Percentiles rank a stretch among this genome's conserved stretches.
Evolutionary conservation across 2,329 filamentous ascomycete species (phyloP).

Genomic region (Botrytis elliptica): DNA sequence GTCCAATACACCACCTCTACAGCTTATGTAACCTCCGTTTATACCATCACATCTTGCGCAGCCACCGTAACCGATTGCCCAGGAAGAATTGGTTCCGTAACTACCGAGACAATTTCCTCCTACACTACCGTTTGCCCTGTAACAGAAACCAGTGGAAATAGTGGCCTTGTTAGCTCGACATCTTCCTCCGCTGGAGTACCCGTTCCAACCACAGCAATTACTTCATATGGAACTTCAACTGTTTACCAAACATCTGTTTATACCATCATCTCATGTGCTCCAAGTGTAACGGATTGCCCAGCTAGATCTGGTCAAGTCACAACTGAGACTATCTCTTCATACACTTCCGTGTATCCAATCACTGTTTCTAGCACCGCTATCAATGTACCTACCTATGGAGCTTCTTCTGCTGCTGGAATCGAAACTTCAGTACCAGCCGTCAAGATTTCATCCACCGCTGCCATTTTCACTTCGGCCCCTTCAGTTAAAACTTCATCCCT

Average conservation of each 20-base stretch:
- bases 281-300: conserved; percentile 52
- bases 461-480: too few species aligned
- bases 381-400: not conserved
- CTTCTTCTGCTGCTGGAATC: not conserved
- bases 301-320: conserved; percentile 41
- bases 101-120: conserved; percentile 42
- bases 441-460: not conserved
- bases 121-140: conserved; percentile 44
- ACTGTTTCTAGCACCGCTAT: conserved; percentile 13
- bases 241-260: conserved; percentile 51
- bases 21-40: conserved; percentile 49
- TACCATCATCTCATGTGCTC: conserved; percentile 52
- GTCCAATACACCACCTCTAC: conserved; percentile 41
- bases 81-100: conserved; percentile 33
- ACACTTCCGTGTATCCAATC: conserved; percentile 43
- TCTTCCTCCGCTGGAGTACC: not conserved
- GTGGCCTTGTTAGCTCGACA: conserved; percentile 9
- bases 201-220: conserved; percentile 7
- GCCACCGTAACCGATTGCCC: conserved; percentile 53
- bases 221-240: conserved; percentile 43
- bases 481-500: not conserved
- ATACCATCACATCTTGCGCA: conserved; percentile 52
- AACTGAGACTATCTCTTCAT: conserved; percentile 45
- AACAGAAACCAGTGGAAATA: conserved; percentile 35
- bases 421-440: not conserved